These are phyloP conservation scores for Thalassiosira profunda DNA, from an alignment of 108 stramenopile genomes.

Conservation along the genomic window DNA sequence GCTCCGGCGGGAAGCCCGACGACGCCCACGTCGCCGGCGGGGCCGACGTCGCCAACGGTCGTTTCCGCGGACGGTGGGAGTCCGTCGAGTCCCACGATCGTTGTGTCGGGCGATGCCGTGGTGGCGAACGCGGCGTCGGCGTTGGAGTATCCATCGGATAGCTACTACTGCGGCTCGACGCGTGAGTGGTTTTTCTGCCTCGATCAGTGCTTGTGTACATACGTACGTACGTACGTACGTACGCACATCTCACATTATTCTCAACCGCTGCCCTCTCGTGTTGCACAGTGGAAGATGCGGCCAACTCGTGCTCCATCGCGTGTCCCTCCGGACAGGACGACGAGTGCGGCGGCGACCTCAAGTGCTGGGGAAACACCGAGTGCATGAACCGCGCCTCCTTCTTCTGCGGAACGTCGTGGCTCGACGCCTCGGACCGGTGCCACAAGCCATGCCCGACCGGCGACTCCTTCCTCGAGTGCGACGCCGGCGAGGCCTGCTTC, in stretches of 20 bases:
- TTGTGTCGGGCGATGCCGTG: background rate
- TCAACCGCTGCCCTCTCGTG: background rate
- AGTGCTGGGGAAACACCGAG: constrained; percentile 29
- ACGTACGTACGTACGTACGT: too few relatives aligned
- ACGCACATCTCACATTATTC: background rate
- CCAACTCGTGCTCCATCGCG: constrained; percentile 18
- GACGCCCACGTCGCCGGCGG: background rate
- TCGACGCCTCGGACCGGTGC: constrained; percentile 25
- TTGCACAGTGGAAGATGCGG: constrained; percentile 23
- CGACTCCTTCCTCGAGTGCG: constrained; percentile 15
- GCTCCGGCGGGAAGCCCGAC: background rate
- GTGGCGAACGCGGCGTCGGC: background rate
- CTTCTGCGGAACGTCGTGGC: constrained; percentile 28
- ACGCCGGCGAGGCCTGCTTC: constrained; percentile 27
- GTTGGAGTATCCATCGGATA: constrained; percentile 1
- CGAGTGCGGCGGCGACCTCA: constrained; percentile 8
- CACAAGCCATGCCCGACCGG: constrained; percentile 11
- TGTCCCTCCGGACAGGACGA: constrained; percentile 29
- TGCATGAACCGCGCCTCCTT: constrained; percentile 7
- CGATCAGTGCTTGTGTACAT: too few relatives aligned
- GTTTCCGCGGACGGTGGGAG: too few relatives aligned
- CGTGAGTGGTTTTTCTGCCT: background rate
- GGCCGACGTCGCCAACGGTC: background rate
- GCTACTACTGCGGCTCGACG: constrained; percentile 12
- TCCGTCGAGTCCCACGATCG: background rate